These are phyloP conservation scores for Solanum bulbocastanum DNA, from an alignment of 257 asterid genomes.

Conservation along the genomic window DNA sequence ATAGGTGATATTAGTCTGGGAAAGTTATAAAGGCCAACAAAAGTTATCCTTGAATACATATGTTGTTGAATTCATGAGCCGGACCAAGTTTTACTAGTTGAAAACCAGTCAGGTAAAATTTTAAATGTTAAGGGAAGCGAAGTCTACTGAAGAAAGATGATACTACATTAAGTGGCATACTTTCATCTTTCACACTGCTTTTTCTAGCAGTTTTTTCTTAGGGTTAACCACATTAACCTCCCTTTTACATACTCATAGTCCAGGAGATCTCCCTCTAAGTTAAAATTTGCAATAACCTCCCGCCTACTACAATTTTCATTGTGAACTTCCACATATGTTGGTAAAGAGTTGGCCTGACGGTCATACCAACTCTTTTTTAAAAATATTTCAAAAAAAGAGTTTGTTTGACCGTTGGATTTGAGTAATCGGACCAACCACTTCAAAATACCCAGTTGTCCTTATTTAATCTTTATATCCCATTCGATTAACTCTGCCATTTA, in stretches of 20 bases:
- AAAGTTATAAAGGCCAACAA: background rate
- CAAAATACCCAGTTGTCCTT: background rate
- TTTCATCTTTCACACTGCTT: background rate
- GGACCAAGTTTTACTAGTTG: background rate
- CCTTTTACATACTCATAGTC: background rate
- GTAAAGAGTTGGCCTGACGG: background rate
- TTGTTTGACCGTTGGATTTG: background rate
- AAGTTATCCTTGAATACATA: background rate
- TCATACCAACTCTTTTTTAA: background rate
- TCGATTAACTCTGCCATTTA: background rate
- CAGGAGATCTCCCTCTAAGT: background rate
- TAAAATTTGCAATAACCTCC: background rate
- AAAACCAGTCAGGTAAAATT: background rate
- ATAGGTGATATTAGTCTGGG: background rate
- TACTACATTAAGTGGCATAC: background rate
- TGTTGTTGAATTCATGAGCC: background rate
- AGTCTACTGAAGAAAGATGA: background rate
- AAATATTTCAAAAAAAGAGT: background rate
- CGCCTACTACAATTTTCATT: background rate
- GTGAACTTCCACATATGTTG: background rate
- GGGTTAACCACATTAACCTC: background rate
- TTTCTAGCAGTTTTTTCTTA: background rate
- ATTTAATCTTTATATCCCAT: background rate
- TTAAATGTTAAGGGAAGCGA: background rate
- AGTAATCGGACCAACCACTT: background rate